Conservation (phyloP, 2,329 filamentous ascomycete species). For the Juglanconis oblonga region DNA sequence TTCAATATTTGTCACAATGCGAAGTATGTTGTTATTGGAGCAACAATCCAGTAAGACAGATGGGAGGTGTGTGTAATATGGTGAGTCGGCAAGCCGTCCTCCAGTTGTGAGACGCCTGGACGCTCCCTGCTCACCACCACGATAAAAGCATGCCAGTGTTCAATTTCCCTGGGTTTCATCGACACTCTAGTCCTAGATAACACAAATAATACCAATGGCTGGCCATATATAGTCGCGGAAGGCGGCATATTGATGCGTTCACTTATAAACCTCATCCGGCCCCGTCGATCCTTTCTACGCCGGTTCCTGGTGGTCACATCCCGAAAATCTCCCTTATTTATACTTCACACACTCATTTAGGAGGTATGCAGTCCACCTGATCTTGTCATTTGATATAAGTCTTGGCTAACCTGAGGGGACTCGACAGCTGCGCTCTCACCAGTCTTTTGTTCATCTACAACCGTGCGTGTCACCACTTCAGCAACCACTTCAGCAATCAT, state of each 20-base stretch:
- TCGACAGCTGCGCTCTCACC: constrained; percentile 6
- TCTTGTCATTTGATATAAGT: not conserved
- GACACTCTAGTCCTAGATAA: not conserved
- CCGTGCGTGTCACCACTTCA: not conserved
- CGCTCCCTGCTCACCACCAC: not conserved
- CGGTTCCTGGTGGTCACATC: not conserved
- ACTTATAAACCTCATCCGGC: constrained; percentile 1
- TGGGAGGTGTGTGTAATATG: not conserved
- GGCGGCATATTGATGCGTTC: not conserved
- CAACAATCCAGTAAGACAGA: too few relatives aligned
- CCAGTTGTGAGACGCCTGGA: not conserved
- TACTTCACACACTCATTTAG: constrained; percentile 5
- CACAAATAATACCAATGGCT: not conserved
- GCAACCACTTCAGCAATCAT: constrained; percentile 8
- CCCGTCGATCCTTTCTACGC: not conserved
- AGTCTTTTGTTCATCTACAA: not conserved
- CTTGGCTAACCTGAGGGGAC: not conserved
- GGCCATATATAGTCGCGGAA: constrained; percentile 8
- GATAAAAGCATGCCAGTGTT: not conserved
- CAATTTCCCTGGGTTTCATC: not conserved
- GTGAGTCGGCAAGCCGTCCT: not conserved
- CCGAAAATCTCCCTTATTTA: not conserved
- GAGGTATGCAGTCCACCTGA: not conserved
- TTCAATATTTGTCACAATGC: too few relatives aligned
- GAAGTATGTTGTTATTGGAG: not conserved